These are phyloP conservation scores for Penicillium sp. DNA, from an alignment of 2,329 filamentous ascomycete species.

Conservation along the genomic window DNA sequence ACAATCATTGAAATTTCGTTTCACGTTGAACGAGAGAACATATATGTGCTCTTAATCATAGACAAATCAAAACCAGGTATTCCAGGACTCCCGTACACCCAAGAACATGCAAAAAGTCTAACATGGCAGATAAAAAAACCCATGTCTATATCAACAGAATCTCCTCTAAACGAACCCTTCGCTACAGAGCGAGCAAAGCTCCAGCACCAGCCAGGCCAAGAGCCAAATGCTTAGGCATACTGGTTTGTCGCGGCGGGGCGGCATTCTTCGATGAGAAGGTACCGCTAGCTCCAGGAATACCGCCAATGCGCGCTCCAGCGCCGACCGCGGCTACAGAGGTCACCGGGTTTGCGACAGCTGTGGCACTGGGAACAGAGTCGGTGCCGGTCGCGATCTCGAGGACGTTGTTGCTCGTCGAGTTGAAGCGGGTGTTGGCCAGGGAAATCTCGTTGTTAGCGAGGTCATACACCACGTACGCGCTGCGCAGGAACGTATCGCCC, in stretches of 20 bases:
- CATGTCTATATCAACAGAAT: background rate
- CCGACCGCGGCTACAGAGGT: slow-evolving; percentile 47
- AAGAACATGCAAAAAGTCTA: slow-evolving; percentile 11
- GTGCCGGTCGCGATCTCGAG: slow-evolving; percentile 56
- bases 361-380: slow-evolving; percentile 56
- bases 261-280: slow-evolving; percentile 22
- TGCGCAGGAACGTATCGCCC: slow-evolving; percentile 65
- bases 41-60: background rate
- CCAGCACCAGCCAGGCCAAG: slow-evolving; percentile 29
- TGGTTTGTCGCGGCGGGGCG: slow-evolving; percentile 15
- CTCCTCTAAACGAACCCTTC: too few relatives aligned
- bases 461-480: slow-evolving; percentile 66
- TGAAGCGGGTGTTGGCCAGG: slow-evolving; percentile 63
- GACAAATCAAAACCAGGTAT: slow-evolving; percentile 11
- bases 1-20: background rate
- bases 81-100: slow-evolving; percentile 14
- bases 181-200: slow-evolving; percentile 22
- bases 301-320: slow-evolving; percentile 48
- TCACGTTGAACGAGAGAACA: slow-evolving; percentile 1
- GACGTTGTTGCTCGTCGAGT: slow-evolving; percentile 53
- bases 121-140: background rate
- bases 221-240: slow-evolving; percentile 20
- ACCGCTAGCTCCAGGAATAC: slow-evolving; percentile 20
- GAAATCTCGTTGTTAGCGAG: slow-evolving; percentile 62
- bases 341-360: slow-evolving; percentile 53